These are phyloP conservation scores for Phaeotremella fagi DNA, from an alignment of 768 basidiomycete species.

Conservation along the genomic window DNA sequence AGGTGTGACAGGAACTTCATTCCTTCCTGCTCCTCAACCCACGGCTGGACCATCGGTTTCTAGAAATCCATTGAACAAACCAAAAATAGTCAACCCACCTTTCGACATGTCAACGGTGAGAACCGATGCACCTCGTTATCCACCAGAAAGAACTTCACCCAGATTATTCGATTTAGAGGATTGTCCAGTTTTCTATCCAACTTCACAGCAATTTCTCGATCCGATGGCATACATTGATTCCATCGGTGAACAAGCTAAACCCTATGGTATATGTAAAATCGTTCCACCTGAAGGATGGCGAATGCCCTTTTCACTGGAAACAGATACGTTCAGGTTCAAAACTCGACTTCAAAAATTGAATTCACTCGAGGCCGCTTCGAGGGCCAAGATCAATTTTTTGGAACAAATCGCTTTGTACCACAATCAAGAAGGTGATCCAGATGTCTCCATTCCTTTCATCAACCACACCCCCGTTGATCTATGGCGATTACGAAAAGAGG, in stretches of 20 bases:
- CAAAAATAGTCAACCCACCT: constrained; percentile 27
- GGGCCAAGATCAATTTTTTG: constrained; percentile 94
- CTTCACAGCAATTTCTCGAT: constrained; percentile 84
- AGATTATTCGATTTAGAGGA: constrained; percentile 81
- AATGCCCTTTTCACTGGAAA: constrained; percentile 93
- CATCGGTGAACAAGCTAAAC: constrained; percentile 61
- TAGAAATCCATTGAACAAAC: constrained; percentile 38
- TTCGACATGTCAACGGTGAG: constrained; percentile 32
- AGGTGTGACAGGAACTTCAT: constrained; percentile 29
- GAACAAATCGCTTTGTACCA: constrained; percentile 96
- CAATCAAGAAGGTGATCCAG: constrained; percentile 85
- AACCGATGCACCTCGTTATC: constrained; percentile 34
- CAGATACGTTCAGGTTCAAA: constrained; percentile 90
- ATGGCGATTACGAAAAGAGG: constrained; percentile 88
- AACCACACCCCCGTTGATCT: constrained; percentile 89
- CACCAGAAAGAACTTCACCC: constrained; percentile 25
- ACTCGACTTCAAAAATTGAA: constrained; percentile 91
- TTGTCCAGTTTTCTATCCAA: constrained; percentile 84
- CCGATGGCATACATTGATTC: constrained; percentile 83
- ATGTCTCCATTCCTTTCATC: constrained; percentile 88
- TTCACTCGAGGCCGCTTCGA: constrained; percentile 92
- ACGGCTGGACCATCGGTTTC: constrained; percentile 21
- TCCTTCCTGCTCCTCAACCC: constrained; percentile 19
- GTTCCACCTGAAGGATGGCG: constrained; percentile 89
- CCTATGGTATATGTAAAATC: constrained; percentile 91